Evolutionary conservation across 805 yeast genomes (phyloP), one percentile per base, ranked within the genome.

Genomic region (Lipomyces spencermartinsiae): DNA sequence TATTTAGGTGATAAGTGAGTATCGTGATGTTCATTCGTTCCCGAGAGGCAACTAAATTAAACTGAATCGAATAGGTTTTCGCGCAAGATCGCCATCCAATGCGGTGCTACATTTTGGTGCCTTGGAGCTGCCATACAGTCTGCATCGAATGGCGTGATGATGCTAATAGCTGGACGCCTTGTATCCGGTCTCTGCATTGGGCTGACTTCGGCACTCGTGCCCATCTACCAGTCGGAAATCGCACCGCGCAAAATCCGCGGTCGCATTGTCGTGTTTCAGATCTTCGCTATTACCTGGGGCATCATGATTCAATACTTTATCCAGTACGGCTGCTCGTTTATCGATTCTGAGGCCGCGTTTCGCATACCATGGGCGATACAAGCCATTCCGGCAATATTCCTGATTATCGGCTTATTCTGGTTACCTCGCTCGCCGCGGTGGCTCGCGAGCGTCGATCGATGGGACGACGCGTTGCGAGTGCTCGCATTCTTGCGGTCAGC

Each of bases 291-390:
- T 65, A 76, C 78, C 31, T 65, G 76, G 43, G 81, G 81, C 67
- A 78, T 78, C 53, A 62, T 76, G 54, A 64, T 73, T 55, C 70
- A 79, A 4, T 77, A 76, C 66, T 77, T 78, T 76, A 77, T 80
- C 63, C 80, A 78, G 56, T 79, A 79, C 66, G 83, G 81, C 12
- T 69, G 73, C 54, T 19, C 39, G 6, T 39, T 19, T 35, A 14
- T 43, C 25, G 70, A 77, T 10, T 80, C 80, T 8, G 54, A 49
- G 1, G 14, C 81, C 55, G 83, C 90, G 58, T 90, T 89, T 84
- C 83, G 93, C 74, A 74, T 86, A 25, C 89, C 87, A 67, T 82
- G 93, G 89, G 80, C 85, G 73, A 54, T 90, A 79, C 82, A 85
- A 80, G 77, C 84, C 75, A 67, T 87, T 75, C 82, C 92, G 76